A percentile compares a stretch with the other conserved stretches of the same genome.
These are phyloP conservation scores for Ceriops decandra DNA, from an alignment of 345 rosid species.

Conservation along the genomic window DNA sequence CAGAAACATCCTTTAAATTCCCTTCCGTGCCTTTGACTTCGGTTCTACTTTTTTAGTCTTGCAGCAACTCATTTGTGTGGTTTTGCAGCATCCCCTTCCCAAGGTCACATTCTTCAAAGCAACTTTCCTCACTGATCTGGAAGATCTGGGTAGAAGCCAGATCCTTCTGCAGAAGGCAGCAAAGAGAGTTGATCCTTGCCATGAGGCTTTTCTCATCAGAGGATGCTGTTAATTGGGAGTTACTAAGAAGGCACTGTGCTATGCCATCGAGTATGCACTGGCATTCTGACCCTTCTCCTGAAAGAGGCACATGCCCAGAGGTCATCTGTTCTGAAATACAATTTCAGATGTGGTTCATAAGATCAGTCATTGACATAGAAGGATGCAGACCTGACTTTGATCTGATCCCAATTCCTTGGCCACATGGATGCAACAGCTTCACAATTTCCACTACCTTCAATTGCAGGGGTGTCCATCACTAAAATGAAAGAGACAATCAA, in stretches of 20 bases:
- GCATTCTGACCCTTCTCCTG: constrained; percentile 41
- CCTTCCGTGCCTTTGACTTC: constrained; percentile 38
- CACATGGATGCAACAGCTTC: constrained; percentile 62
- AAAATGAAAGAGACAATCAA: constrained; percentile 21
- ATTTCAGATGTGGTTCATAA: constrained; percentile 65
- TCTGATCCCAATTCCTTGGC: constrained; percentile 60
- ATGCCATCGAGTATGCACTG: constrained; percentile 60
- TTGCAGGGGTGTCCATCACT: constrained; percentile 60
- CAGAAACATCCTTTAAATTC: constrained; percentile 40
- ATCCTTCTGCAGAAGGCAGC: constrained; percentile 92
- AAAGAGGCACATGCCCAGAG: constrained; percentile 38
- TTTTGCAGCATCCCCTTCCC: constrained; percentile 34
- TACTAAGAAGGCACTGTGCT: constrained; percentile 81
- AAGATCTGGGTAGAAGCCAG: constrained; percentile 38
- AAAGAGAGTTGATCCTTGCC: constrained; percentile 95
- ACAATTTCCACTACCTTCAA: constrained; percentile 52
- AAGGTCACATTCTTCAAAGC: constrained; percentile 19
- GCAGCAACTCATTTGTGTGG: constrained; percentile 19
- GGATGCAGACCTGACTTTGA: constrained; percentile 80
- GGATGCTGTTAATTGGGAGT: constrained; percentile 56
- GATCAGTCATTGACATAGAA: constrained; percentile 84
- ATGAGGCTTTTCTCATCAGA: constrained; percentile 91
- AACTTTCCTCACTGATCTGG: constrained; percentile 47
- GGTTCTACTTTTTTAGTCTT: constrained; percentile 26
- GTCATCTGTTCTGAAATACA: constrained; percentile 69